Evolutionary conservation across 1,284 basidiomycete genomes (phyloP).

Genomic region (Cerioporus squamosus): DNA sequence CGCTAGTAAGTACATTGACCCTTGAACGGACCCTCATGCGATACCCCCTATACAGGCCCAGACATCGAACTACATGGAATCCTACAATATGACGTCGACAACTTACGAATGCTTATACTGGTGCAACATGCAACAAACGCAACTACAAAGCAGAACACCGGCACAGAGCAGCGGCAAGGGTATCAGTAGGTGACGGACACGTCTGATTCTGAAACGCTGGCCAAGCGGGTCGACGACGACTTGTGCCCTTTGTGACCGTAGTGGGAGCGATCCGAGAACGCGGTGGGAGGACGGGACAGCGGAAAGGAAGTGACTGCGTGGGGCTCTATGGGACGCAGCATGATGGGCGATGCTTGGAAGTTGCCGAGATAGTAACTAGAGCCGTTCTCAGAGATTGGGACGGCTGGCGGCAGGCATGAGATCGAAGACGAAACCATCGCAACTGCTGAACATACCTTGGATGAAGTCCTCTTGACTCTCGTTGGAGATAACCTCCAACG

Average conservation of each 20-base stretch:
- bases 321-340: slow-evolving; percentile 9
- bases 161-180: background rate
- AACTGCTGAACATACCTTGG: slow-evolving; percentile 1
- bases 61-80: slow-evolving; percentile 1
- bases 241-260: background rate
- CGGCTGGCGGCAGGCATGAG: background rate
- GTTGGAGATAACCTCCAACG: slow-evolving; percentile 74
- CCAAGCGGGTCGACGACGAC: slow-evolving; percentile 8
- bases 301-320: background rate
- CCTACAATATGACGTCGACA: too few relatives aligned
- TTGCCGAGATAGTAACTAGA: slow-evolving; percentile 5
- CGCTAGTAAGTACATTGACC: too few relatives aligned
- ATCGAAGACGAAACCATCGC: background rate
- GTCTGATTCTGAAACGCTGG: slow-evolving; percentile 18
- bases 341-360: slow-evolving; percentile 15
- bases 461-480: slow-evolving; percentile 73
- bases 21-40: too few relatives aligned
- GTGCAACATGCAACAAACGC: too few relatives aligned
- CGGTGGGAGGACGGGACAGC: slow-evolving; percentile 3
- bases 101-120: too few relatives aligned
- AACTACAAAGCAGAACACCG: too few relatives aligned
- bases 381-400: background rate
- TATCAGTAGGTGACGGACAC: slow-evolving; percentile 7
- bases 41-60: background rate
- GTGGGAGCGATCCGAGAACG: background rate